Conservation (phyloP, 139 green algal species). For the Pycnococcus provasolii region DNA sequence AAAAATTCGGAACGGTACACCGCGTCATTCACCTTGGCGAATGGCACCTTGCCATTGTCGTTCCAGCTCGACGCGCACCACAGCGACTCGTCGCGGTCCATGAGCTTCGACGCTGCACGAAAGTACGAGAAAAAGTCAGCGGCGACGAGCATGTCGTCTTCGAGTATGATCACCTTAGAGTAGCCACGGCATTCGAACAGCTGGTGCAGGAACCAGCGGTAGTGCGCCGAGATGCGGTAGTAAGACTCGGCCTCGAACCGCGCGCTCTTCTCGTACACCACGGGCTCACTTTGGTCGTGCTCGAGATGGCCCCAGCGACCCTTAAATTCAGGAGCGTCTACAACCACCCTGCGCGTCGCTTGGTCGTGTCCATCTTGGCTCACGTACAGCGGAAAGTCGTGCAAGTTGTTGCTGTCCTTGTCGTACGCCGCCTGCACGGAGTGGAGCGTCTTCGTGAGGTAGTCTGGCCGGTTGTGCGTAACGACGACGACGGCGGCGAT, state of each 20-base stretch:
- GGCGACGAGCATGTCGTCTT: constrained; percentile 21
- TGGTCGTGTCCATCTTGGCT: constrained; percentile 5
- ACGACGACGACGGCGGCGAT: constrained; percentile 10
- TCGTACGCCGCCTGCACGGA: neutral
- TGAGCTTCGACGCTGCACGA: constrained; percentile 16
- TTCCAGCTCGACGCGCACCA: constrained; percentile 48
- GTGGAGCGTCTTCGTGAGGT: constrained; percentile 8
- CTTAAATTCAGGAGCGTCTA: neutral
- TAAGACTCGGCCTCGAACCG: constrained; percentile 5
- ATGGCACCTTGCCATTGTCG: constrained; percentile 36
- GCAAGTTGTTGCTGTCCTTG: neutral
- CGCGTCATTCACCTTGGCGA: constrained; percentile 24
- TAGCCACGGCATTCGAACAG: constrained; percentile 13
- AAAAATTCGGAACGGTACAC: constrained; percentile 47
- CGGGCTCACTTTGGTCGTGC: too few species aligned
- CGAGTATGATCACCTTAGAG: constrained; percentile 10
- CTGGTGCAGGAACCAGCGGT: neutral
- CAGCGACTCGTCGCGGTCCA: constrained; percentile 37
- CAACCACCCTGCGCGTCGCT: too few species aligned
- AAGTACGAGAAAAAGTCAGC: constrained; percentile 22
- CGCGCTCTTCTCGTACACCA: neutral
- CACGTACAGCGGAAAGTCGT: constrained; percentile 15
- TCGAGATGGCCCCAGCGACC: neutral
- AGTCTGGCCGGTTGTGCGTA: constrained; percentile 10
- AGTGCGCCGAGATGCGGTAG: constrained; percentile 16